phyloP scores from a whole-genome alignment of 257 asterid species.

The Gentiana straminea region DNA sequence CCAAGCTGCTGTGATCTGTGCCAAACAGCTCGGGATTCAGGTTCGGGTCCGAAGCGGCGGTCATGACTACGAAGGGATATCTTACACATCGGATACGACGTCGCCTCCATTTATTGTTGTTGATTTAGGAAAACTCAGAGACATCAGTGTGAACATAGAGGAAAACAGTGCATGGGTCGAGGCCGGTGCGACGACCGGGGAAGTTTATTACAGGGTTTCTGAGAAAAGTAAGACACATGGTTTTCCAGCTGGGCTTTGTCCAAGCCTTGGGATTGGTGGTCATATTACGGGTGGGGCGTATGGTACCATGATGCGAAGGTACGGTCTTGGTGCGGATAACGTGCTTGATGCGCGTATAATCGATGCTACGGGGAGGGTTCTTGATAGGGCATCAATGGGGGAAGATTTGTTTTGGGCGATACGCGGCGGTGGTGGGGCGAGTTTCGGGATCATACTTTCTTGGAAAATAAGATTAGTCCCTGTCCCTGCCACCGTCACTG shows the following conservation, averaged over 20 bases:
- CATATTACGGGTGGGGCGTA: conserved; percentile 62
- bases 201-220: conserved; percentile 18
- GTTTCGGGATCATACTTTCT: conserved; percentile 45
- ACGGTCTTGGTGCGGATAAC: conserved; percentile 54
- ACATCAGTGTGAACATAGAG: conserved; percentile 14
- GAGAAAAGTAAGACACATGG: conserved; percentile 21
- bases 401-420: conserved; percentile 64
- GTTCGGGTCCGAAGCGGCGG: conserved; percentile 28
- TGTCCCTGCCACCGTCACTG: conserved; percentile 43
- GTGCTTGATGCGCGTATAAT: conserved; percentile 47
- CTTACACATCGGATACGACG: conserved; percentile 12
- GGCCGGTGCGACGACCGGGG: conserved; percentile 25
- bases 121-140: conserved; percentile 21
- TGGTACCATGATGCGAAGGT: conserved; percentile 47
- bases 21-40: conserved; percentile 19
- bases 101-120: conserved; percentile 12
- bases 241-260: conserved; percentile 45
- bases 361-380: conserved; percentile 35
- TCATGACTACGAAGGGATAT: conserved; percentile 26
- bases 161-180: conserved; percentile 23
- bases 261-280: conserved; percentile 58
- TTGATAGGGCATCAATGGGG: conserved; percentile 45
- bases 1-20: conserved; percentile 27
- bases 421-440: conserved; percentile 59
- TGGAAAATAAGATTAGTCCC: conserved; percentile 50